Conservation (phyloP, 805 yeast species). For the Limtongia smithiae region DNA sequence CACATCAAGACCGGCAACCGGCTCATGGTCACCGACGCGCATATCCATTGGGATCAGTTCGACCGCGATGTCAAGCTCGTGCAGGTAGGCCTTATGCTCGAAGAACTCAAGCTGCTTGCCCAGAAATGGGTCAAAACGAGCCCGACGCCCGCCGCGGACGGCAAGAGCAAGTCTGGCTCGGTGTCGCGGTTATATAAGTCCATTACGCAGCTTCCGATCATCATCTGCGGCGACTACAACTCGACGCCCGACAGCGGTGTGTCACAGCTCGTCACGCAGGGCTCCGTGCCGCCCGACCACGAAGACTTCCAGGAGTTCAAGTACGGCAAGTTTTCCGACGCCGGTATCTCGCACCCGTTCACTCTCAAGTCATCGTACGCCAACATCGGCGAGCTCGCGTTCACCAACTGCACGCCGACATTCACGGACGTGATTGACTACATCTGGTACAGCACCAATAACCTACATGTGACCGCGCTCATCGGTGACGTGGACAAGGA, state of each 20-base stretch:
- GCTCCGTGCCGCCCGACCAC: constrained; percentile 65
- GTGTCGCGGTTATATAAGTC: too few relatives aligned
- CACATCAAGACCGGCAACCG: constrained; percentile 68
- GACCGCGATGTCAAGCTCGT: constrained; percentile 93
- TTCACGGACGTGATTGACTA: constrained; percentile 93
- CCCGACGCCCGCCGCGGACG: constrained; percentile 14
- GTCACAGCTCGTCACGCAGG: constrained; percentile 79
- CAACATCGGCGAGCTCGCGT: constrained; percentile 82
- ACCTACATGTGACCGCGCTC: constrained; percentile 78
- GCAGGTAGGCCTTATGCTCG: constrained; percentile 88
- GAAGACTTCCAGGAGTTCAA: constrained; percentile 79
- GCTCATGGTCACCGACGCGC: constrained; percentile 79
- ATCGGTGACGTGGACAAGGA: constrained; percentile 79
- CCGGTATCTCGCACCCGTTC: constrained; percentile 79
- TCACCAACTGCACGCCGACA: constrained; percentile 90
- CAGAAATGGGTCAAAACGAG: constrained; percentile 43
- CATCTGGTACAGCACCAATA: constrained; percentile 84
- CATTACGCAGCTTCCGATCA: constrained; percentile 59
- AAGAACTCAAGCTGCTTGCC: constrained; percentile 70
- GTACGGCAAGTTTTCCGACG: constrained; percentile 86
- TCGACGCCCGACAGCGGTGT: constrained; percentile 87
- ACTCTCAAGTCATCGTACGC: constrained; percentile 82
- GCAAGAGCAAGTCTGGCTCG: constrained; percentile 37
- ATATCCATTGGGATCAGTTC: constrained; percentile 97
- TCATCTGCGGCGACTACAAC: constrained; percentile 94